Base-by-base conservation (phyloP, 2,329 filamentous ascomycete species). In the Diaporthe vaccinii region DNA sequence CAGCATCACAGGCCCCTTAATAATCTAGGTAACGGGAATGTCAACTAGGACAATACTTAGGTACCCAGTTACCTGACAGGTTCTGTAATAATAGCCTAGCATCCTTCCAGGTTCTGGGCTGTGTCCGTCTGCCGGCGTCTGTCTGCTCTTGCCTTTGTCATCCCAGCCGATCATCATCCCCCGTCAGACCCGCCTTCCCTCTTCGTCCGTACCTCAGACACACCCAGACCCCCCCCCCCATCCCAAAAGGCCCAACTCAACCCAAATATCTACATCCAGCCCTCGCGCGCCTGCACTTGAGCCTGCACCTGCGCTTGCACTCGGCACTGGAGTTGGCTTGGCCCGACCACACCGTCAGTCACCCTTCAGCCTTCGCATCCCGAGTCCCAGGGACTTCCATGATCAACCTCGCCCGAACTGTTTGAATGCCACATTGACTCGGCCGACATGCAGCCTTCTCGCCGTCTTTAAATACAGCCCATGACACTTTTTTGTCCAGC, bases 121-220 rank as follows among this genome's bases (percentile, higher is more conserved):
- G 55, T 59, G 31, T 22, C 31, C 28, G 57, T 39, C 57, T 59
- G n/a, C n/a, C 49, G 12, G 25, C 20, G 3, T 57, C 53, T 34
- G 20, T 28, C 22, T 49, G 41, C 28, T 65, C 46, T 22, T 39
- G 46, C 46, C 65, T 53, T 69, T 69, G 65, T 68, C 65, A 55
- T 55, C 65, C 65, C 49, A 69, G 49, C 49, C 46, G 65, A 55
- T 69, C 49, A 22, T 69, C 65, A 69, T 55, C 65, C 65, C 49
- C 46, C 31, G 49, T 65, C 6, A 31, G 65, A 53, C 65, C 65
- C 46, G 65, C 65, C 31, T 55, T 53, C 46, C 46, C 62, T 36
- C 31, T 36, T 39, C 46, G 46, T 51, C 46, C 62, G 28, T 58
- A 17, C 61, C 61, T 67, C 68, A 71, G 68, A 71, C 68, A 46